A percentile compares a stretch with the other conserved stretches of the same genome.
Evolutionary conservation across 2,329 filamentous ascomycete species (phyloP).

Genomic region (Cladobotryum mycophilum): DNA sequence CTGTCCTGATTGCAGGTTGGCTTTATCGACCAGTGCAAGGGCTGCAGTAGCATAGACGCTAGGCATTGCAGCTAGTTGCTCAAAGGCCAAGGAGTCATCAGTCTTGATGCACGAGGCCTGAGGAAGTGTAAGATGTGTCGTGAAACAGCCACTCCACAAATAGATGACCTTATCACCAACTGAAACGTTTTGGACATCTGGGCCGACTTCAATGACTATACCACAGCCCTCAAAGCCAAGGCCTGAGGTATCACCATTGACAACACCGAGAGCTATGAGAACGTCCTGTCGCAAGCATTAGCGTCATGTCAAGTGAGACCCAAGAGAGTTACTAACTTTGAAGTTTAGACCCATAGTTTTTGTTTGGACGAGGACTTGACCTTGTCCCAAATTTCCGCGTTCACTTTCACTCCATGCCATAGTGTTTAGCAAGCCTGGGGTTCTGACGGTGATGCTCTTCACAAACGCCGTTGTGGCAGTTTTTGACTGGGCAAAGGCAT

Average conservation of each 20-base stretch:
- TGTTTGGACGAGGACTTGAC: slow-evolving; percentile 10
- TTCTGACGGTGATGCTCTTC: background rate
- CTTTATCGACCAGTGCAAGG: slow-evolving; percentile 22
- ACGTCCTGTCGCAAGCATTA: no score
- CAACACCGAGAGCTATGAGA: slow-evolving; percentile 27
- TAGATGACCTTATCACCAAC: slow-evolving; percentile 3
- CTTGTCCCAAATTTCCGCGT: background rate
- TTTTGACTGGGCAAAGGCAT: no score
- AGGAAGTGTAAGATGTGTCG: background rate
- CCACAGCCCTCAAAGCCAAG: slow-evolving; percentile 27
- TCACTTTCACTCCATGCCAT: slow-evolving; percentile 5
- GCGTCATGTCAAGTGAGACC: no score
- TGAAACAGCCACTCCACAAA: slow-evolving; percentile 1
- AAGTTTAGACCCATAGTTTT: slow-evolving; percentile 21
- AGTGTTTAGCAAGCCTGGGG: slow-evolving; percentile 5
- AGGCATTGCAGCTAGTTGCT: slow-evolving; percentile 4
- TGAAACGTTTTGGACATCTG: slow-evolving; percentile 9
- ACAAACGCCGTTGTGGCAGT: no score
- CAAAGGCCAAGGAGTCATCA: slow-evolving; percentile 1
- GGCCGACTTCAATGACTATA: slow-evolving; percentile 12
- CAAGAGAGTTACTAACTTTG: slow-evolving; percentile 16
- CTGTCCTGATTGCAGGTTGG: slow-evolving; percentile 21
- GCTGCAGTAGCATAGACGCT: slow-evolving; percentile 12
- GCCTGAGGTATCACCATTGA: slow-evolving; percentile 15
- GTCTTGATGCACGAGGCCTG: background rate